Base-by-base conservation (phyloP, 2,329 filamentous ascomycete species). In the Cucurbitaria berberidis region DNA sequence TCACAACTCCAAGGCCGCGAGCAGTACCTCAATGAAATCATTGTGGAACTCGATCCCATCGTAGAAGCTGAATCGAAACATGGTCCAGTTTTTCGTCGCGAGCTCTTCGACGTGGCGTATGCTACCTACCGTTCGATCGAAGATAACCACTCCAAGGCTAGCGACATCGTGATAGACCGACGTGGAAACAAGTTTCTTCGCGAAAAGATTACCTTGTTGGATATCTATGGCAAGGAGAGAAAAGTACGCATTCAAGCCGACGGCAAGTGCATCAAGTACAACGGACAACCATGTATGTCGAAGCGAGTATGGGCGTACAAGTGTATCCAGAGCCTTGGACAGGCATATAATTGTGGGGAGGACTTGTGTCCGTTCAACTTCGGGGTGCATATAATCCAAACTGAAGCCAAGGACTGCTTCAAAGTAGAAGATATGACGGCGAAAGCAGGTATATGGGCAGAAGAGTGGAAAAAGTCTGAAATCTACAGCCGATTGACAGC, bases 81-180 rank as follows among this genome's bases (percentile, higher is more conserved):
- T 43, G 51, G 51, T 3, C 46, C 46, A 4, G 16, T 54, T 15
- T 54, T 54, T 16, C 46, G 51, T 19, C 51, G 46, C n/a, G 29
- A 54, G 21, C 42, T 49, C 18, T 54, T 54, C 46, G 39, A 50
- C 30, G 36, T 24, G 24, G 46, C 51, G 2, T 54, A 50, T 22
- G 36, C 21, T 22, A 41, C 42, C n/a, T 43, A 39, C 15, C 15
- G 13, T 2, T 35, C 42, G 10, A 42, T 46, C 36, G 21, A 42
- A 3, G 22, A 46, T 8, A 16, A 26, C 21, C 36, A 21, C 30
- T 19, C 26, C 7, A 21, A 45, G 5, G 26, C 39, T n/a, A 15
- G 27, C 19, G 27, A 22, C 27, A 5, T 32, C 26, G 16, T 11
- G 11, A 21, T 15, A 7, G n/a, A 34, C 7, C 13, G 13, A 11